phyloP scores from a whole-genome alignment of 208 protist genomes.

The Leishmania mexicana region DNA sequence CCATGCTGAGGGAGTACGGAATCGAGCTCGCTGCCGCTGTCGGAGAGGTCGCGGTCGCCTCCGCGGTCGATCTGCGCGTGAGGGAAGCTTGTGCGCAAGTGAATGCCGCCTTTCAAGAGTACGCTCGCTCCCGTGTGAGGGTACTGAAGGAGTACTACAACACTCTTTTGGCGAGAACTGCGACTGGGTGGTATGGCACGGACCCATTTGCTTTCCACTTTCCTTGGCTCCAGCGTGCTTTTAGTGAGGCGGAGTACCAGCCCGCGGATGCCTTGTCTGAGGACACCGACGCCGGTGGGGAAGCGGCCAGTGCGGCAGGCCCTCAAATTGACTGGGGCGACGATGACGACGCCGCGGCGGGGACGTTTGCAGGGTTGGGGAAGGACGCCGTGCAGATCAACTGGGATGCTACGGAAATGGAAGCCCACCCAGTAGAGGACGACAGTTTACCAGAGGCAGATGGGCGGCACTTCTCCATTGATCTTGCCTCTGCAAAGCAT shows the following conservation, averaged over 20 bases:
- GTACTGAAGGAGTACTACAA: constrained; percentile 49
- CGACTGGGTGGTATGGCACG: constrained; percentile 33
- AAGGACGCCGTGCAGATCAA: constrained; percentile 28
- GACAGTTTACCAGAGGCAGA: constrained; percentile 26
- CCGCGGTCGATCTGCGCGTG: constrained; percentile 46
- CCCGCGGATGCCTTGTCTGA: not conserved
- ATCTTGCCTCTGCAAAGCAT: constrained; percentile 39
- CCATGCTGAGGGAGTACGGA: constrained; percentile 45
- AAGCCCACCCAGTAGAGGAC: constrained; percentile 15
- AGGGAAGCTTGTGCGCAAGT: constrained; percentile 22
- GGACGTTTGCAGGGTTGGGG: not conserved
- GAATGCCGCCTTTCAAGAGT: constrained; percentile 35
- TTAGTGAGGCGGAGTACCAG: constrained; percentile 26
- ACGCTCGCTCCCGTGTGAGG: constrained; percentile 27
- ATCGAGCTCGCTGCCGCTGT: constrained; percentile 10
- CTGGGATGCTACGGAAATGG: constrained; percentile 37
- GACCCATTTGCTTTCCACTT: constrained; percentile 58
- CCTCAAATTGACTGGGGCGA: constrained; percentile 79
- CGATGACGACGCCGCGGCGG: constrained; percentile 11
- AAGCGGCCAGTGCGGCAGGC: constrained; percentile 10
- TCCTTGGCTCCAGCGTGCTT: constrained; percentile 52
- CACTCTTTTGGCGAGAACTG: constrained; percentile 23
- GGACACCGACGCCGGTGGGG: not conserved
- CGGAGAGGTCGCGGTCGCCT: constrained; percentile 27
- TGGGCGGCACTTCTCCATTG: constrained; percentile 42